Percentiles rank a stretch among this genome's conserved stretches.
These are phyloP conservation scores for Aspergillus terreus DNA, from an alignment of 2,329 filamentous ascomycete species.

Conservation along the genomic window DNA sequence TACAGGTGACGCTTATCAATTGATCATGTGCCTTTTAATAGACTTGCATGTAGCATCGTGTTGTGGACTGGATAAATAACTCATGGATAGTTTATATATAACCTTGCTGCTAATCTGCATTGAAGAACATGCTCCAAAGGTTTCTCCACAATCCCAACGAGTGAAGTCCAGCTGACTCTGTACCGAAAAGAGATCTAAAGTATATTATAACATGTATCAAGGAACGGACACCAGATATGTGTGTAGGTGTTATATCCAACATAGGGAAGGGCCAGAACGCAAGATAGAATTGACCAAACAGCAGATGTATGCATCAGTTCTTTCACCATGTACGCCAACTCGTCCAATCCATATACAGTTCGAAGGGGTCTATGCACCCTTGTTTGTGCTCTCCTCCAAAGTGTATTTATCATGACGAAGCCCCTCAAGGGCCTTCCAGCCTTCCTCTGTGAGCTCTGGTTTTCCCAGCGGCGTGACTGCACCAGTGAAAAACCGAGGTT, in stretches of 20 bases:
- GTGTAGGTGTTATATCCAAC: background rate
- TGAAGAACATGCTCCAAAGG: background rate
- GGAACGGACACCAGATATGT: background rate
- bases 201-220: background rate
- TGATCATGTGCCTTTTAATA: no score
- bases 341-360: conserved; percentile 6
- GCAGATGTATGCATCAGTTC: conserved; percentile 3
- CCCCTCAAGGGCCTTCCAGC: conserved; percentile 54
- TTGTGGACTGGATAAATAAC: no score
- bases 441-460: conserved; percentile 62
- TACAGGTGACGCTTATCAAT: no score
- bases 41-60: no score
- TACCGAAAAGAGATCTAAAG: background rate
- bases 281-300: background rate
- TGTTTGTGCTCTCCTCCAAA: conserved; percentile 40
- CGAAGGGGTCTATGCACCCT: conserved; percentile 27
- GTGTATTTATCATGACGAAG: conserved; percentile 52
- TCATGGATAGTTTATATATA: no score
- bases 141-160: no score
- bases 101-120: background rate
- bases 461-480: conserved; percentile 57
- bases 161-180: background rate
- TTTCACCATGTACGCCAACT: conserved; percentile 24
- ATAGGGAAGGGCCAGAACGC: no score
- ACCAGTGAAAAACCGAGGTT: conserved; percentile 80